Evolutionary conservation across 106 monocot species (phyloP), one percentile per base, ranked within the genome.

Genomic region (Posidonia australis): DNA sequence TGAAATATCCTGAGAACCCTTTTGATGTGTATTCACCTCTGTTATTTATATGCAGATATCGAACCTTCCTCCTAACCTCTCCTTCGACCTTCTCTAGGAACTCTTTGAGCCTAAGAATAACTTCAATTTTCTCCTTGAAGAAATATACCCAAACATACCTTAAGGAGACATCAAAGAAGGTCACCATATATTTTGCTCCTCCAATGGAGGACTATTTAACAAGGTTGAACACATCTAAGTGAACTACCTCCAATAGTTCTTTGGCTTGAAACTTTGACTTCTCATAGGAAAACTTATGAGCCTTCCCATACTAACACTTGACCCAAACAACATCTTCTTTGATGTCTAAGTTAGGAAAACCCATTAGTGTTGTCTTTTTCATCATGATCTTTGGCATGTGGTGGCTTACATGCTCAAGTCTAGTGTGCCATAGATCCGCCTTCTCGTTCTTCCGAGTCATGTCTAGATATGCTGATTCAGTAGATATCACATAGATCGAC

Each of bases 121-220:
- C 58, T 45, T 68, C 54, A 27, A 48, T 63, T 13, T 76, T 76
- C 28, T 55, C 54, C 31, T 76, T 76, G 5, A 57, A 0, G 52
- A 64, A 63, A 10, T 45, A 69, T 13, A 76, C 62, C 75, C 44
- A 68, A 19, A 63, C 28, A 5, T 68, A 63, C 43, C 51, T 67
- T 42, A 41, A 67, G 43, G 30, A 74, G 22, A 67, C 74, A 67
- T 68, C 31, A 21, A 74, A 59, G 56, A 66, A 58, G 0, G 66
- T 66, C 5, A 76, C 13, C 54, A 68, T 76, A 28, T 63, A 76
- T 16, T n/a, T 22, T 11, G 54, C 25, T 1, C 60, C 51, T 14
- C 61, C 66, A 19, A 67, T 61, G 43, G 41, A 75, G 17, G 36
- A 10, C 60, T 67, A 67, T 13, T 67, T 61, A 0, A 67, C 16